phyloP scores from a whole-genome alignment of 176 grass and related monocot species.

The Bolboschoenus planiculmis region DNA sequence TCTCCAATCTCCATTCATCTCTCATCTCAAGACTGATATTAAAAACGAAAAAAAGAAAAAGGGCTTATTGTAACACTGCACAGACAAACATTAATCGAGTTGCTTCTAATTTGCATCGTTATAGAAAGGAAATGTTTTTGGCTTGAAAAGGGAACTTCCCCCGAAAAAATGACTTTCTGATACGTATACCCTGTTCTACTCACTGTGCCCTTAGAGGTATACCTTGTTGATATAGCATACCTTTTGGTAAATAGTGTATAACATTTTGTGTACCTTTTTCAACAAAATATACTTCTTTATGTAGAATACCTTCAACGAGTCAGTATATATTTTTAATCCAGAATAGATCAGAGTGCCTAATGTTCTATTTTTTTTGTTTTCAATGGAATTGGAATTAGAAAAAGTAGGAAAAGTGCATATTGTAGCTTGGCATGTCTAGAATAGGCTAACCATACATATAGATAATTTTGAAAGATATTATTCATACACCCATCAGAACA shows the following conservation, averaged over 20 bases:
- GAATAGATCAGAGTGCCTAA: too few species aligned
- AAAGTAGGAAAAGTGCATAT: too few species aligned
- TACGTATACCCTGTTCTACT: not conserved
- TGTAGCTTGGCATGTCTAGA: too few species aligned
- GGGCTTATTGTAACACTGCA: not conserved
- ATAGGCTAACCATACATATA: too few species aligned
- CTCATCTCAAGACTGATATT: constrained; percentile 82
- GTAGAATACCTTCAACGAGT: too few species aligned
- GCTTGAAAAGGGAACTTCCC: not conserved
- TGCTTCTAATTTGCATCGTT: not conserved
- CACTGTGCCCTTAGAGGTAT: not conserved
- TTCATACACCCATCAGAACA: not conserved
- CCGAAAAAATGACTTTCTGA: not conserved
- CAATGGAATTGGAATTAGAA: too few species aligned
- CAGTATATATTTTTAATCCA: too few species aligned
- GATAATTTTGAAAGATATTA: too few species aligned
- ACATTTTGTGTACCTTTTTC: not conserved
- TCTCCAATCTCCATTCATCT: constrained; percentile 91
- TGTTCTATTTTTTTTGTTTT: not conserved
- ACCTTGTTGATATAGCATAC: not conserved
- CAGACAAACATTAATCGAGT: not conserved
- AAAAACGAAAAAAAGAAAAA: constrained; percentile 24
- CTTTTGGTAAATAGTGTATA: not conserved
- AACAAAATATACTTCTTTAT: too few species aligned
- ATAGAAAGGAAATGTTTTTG: not conserved